Base-by-base conservation (phyloP, 140 eudicot genomes). In the Stevia rebaudiana region DNA sequence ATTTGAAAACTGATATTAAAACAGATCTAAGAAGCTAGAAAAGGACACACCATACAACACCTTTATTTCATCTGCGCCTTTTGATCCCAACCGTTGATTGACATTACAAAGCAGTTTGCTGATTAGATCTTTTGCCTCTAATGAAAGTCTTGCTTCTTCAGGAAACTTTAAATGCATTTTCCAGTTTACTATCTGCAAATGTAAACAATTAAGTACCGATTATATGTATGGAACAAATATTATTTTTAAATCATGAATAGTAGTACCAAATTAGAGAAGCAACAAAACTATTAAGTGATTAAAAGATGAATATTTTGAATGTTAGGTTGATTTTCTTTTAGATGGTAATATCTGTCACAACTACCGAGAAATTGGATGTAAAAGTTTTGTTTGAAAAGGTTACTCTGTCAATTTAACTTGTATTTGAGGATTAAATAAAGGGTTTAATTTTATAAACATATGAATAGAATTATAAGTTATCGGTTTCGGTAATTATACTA, bases 11-110 rank as follows among this genome's bases (percentile, higher is more conserved):
- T 54, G 39, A 67, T 42, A 48, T 65, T 52, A 18, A 36, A 63
- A 63, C 57, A 52, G 62, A 43, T 53, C 56, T 53, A 73, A 76
- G 77, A 84, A 68, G 49, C 58, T 70, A 74, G 80, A 71, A 55
- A 61, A 81, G 72, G 81, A 85, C 83, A 87, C 85, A 80, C 85
- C 83, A 79, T 65, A 82, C 90, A 74, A 80, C 96, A 92, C 99
- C 99, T 92, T 92, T 81, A 92, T 88, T 88, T 92, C 99, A 76
- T 92, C 72, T 30, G 98, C 94, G 13, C 99, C 99, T 62, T 92
- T 92, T 6, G 95, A 83, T 25, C 99, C 99, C 55, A 92, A 76
- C 68, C 99, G 86, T 44, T 88, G 96, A 60, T 77, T 81, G 51
- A 92, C 99, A 78, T 82, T 83, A 78, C 99, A 92, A 56, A 92